These are phyloP conservation scores for Ceratopteris richardii DNA, from an alignment of 75 land plant genomes.

Conservation along the genomic window DNA sequence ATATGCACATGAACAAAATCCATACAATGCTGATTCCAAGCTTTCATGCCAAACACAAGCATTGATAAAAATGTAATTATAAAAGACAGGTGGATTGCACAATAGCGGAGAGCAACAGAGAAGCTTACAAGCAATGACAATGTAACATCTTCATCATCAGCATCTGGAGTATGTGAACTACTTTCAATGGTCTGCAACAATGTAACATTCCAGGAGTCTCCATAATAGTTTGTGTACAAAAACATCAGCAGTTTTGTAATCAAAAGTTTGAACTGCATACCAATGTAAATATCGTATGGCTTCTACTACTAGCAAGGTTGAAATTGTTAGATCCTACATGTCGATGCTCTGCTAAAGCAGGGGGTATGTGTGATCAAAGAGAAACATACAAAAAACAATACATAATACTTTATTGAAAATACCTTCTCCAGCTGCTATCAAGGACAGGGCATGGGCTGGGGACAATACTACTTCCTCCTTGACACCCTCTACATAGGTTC, in stretches of 20 bases:
- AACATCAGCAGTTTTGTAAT: not conserved
- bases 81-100: too few species aligned
- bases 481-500: slow-evolving; percentile 75
- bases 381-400: too few species aligned
- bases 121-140: slow-evolving; percentile 78
- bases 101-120: not conserved
- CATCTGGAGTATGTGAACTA: slow-evolving; percentile 64
- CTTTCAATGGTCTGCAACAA: slow-evolving; percentile 74
- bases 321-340: slow-evolving; percentile 98
- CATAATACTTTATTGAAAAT: not conserved
- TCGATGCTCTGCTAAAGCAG: slow-evolving; percentile 59
- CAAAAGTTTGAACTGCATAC: slow-evolving; percentile 28
- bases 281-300: slow-evolving; percentile 96
- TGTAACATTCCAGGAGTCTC: not conserved
- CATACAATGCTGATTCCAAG: too few species aligned
- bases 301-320: slow-evolving; percentile 85
- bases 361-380: not conserved
- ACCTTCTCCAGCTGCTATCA: slow-evolving; percentile 88
- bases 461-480: slow-evolving; percentile 73
- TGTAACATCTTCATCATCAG: slow-evolving; percentile 63
- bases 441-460: slow-evolving; percentile 65
- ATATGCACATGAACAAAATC: not conserved
- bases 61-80: too few species aligned
- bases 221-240: not conserved
- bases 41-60: too few species aligned